These are phyloP conservation scores for Biancaea sappan DNA, from an alignment of 306 rosid genomes.

Conservation along the genomic window DNA sequence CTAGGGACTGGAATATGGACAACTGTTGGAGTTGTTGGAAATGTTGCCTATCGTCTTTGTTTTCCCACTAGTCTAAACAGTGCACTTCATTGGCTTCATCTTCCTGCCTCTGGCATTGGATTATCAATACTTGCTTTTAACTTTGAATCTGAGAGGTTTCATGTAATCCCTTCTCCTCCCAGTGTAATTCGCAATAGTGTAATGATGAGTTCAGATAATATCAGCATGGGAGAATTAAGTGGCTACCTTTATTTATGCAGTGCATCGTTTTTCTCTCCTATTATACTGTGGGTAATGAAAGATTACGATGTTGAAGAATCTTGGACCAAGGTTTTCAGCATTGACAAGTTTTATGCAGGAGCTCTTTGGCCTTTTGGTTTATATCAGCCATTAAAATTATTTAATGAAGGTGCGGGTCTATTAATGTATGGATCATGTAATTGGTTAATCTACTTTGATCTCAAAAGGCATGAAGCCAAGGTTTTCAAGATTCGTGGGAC, in stretches of 20 bases:
- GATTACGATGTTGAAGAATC: background rate
- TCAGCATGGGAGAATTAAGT: background rate
- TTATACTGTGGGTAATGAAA: background rate
- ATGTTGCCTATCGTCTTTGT: background rate
- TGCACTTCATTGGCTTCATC: slow-evolving; percentile 25
- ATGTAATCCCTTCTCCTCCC: background rate
- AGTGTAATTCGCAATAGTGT: background rate
- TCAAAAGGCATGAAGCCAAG: background rate
- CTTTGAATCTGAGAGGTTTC: slow-evolving; percentile 32
- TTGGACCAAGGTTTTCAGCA: background rate
- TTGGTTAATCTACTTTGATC: background rate
- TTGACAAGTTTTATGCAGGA: background rate
- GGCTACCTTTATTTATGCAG: background rate
- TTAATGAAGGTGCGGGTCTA: background rate
- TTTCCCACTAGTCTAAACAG: slow-evolving; percentile 26
- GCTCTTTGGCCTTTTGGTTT: background rate
- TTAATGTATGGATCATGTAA: background rate
- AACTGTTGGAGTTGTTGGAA: background rate
- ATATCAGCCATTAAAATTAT: background rate
- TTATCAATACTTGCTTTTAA: background rate
- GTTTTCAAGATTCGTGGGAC: background rate
- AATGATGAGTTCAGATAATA: too few relatives aligned
- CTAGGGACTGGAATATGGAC: slow-evolving; percentile 18
- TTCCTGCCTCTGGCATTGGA: fast-evolving
- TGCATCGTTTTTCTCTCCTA: background rate